Evolutionary conservation across 2,329 filamentous ascomycete genomes (phyloP).

Genomic region (Reticulascus tulasneorum): DNA sequence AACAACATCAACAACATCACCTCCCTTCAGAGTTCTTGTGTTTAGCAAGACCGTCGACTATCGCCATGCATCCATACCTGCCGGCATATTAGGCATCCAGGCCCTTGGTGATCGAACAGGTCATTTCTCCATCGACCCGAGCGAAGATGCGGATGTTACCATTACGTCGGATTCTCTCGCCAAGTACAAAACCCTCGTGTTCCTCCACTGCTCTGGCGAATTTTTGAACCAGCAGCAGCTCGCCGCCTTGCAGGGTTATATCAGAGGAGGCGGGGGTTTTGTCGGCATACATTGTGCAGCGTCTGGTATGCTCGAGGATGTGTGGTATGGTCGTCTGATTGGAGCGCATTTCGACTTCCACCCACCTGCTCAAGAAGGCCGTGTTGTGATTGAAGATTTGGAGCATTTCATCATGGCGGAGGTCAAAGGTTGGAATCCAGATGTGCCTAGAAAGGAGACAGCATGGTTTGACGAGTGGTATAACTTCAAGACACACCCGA

Average conservation of each 20-base stretch:
- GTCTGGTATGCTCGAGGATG: conserved; percentile 25
- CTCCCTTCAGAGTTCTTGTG: conserved; percentile 29
- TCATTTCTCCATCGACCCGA: conserved; percentile 27
- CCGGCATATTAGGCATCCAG: conserved; percentile 27
- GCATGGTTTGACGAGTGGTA: conserved; percentile 39
- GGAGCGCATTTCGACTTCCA: conserved; percentile 34
- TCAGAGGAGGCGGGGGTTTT: conserved; percentile 30
- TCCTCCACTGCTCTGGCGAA: conserved; percentile 34
- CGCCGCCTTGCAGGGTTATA: conserved; percentile 25
- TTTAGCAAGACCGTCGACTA: conserved; percentile 34
- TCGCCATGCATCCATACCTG: conserved; percentile 34
- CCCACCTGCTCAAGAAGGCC: conserved; percentile 29
- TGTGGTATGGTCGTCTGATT: conserved; percentile 33
- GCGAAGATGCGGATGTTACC: conserved; percentile 28
- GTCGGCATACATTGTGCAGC: conserved; percentile 37
- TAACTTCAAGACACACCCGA: conserved; percentile 31
- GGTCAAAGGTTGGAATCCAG: no score
- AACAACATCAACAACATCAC: no score
- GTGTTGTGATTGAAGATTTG: conserved; percentile 24
- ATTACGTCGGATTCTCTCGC: conserved; percentile 26
- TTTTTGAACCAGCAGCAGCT: conserved; percentile 29
- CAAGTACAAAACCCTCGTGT: conserved; percentile 29
- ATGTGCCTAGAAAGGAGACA: no score
- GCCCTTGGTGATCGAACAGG: conserved; percentile 20
- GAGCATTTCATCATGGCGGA: conserved; percentile 24